Base-by-base conservation (phyloP, 106 monocot genomes). In the Vanilla planifolia region DNA sequence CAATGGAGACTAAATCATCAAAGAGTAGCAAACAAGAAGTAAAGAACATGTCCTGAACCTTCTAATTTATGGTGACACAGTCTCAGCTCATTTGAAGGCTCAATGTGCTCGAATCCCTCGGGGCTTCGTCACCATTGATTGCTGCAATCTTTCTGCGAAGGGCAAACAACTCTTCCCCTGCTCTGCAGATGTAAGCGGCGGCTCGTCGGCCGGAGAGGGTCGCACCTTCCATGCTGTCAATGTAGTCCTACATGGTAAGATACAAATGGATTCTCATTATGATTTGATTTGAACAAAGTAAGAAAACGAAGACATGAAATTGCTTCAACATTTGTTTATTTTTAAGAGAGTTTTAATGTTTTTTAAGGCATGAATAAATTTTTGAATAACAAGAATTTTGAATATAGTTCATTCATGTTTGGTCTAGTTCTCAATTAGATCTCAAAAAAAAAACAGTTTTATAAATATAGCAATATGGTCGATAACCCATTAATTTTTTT, bases 151-250 rank as follows among this genome's bases (percentile, higher is more conserved):
- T 73, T 63, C 79, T 77, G 35, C 77, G 33, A 14, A 89, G 71
- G 4, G 68, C 67, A 10, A 77, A 68, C n/a, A 95, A 39, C 29
- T 95, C 89, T 63, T 86, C 86, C 2, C 94, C 94, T 1, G 80
- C 75, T 22, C 45, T 45, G 51, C 89, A 95, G 40, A 95, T 72
- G 47, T 83, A 95, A 0, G 89, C 77, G 0, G 94, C 89, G 1
- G 89, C 75, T 79, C 78, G 86, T 51, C 94, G 72, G 1, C 94
- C 94, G 0, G 94, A 95, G 21, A 95, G 86, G 21, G 94, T 95
- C 45, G 94, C 89, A 48, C 94, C 94, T 82, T 95, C 94, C 94
- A 95, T 95, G 53, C 94, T 95, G 56, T 95, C 94, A 21, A 95
- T 95, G 48, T 95, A 95, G 51, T 95, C 94, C 94, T 95, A 65